Evolutionary conservation across 129 eudicot genomes (phyloP).

Genomic region (Flaveria bidentis): DNA sequence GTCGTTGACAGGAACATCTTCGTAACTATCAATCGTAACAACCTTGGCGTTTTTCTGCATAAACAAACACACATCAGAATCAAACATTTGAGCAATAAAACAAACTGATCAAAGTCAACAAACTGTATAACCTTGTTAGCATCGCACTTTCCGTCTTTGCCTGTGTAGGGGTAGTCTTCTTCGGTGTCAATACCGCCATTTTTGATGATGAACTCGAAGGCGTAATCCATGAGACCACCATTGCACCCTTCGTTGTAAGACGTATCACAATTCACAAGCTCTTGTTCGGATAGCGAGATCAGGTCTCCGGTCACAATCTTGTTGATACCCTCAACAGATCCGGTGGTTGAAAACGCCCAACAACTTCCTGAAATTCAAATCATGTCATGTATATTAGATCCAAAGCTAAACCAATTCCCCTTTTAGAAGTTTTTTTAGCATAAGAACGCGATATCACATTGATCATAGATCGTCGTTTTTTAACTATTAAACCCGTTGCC

Average conservation of each 20-base stretch:
- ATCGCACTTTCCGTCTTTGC: constrained; percentile 53
- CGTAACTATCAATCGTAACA: constrained; percentile 65
- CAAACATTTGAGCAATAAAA: background rate
- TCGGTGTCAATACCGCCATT: constrained; percentile 11
- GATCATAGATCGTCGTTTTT: no score
- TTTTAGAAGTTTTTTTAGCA: no score
- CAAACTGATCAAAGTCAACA: background rate
- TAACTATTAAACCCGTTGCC: no score
- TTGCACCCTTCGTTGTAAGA: constrained; percentile 17
- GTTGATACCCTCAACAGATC: constrained; percentile 12
- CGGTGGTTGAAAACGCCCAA: constrained; percentile 17
- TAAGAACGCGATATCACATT: no score
- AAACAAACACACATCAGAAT: background rate
- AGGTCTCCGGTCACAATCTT: constrained; percentile 3
- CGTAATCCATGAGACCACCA: constrained; percentile 19
- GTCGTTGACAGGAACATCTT: constrained; percentile 74
- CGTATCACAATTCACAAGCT: constrained; percentile 24
- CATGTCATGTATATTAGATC: background rate
- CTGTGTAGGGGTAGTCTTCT: constrained; percentile 11
- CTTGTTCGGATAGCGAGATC: constrained; percentile 2
- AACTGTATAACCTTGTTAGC: constrained; percentile 45
- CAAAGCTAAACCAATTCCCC: background rate
- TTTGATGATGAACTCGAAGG: constrained; percentile 14
- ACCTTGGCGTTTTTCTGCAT: constrained; percentile 73
- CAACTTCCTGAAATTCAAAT: constrained; percentile 5